Evolutionary conservation across 495 filamentous ascomycete species (phyloP).

Genomic region (Letharia columbiana): DNA sequence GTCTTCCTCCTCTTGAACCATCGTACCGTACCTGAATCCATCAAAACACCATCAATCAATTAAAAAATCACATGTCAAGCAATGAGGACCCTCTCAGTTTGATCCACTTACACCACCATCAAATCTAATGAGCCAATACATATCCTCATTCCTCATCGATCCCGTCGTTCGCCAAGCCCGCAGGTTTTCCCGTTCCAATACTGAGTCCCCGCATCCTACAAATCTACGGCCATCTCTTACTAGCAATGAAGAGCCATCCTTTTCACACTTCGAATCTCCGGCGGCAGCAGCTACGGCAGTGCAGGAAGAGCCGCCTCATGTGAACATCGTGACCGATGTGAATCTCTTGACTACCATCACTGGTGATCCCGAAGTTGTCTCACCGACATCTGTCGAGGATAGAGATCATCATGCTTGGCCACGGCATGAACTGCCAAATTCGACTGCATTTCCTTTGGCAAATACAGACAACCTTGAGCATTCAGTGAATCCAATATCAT

Average conservation of each 20-base stretch:
- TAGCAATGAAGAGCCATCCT: slow-evolving; percentile 9
- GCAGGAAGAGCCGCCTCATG: slow-evolving; percentile 17
- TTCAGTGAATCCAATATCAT: slow-evolving; percentile 4
- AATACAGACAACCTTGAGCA: slow-evolving; percentile 16
- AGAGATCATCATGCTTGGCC: slow-evolving; percentile 8
- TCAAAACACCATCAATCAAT: background rate
- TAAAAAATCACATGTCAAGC: background rate
- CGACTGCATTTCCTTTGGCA: slow-evolving; percentile 1
- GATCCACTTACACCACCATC: background rate
- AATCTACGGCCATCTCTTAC: background rate
- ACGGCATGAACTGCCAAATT: background rate
- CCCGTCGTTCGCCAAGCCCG: slow-evolving; percentile 68
- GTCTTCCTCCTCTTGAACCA: background rate
- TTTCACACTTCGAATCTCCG: background rate
- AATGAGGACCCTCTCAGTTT: background rate
- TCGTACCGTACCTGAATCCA: background rate
- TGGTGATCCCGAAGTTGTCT: slow-evolving; percentile 21
- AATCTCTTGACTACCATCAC: background rate
- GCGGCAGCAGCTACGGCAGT: slow-evolving; percentile 18
- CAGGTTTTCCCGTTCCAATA: slow-evolving; percentile 50
- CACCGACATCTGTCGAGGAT: slow-evolving; percentile 22
- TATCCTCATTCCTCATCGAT: slow-evolving; percentile 67
- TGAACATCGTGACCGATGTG: background rate
- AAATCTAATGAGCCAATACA: slow-evolving; percentile 61
- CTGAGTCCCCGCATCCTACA: slow-evolving; percentile 30